Conservation (phyloP, 2,329 filamentous ascomycete genomes). For the Stemphylium beticola region DNA sequence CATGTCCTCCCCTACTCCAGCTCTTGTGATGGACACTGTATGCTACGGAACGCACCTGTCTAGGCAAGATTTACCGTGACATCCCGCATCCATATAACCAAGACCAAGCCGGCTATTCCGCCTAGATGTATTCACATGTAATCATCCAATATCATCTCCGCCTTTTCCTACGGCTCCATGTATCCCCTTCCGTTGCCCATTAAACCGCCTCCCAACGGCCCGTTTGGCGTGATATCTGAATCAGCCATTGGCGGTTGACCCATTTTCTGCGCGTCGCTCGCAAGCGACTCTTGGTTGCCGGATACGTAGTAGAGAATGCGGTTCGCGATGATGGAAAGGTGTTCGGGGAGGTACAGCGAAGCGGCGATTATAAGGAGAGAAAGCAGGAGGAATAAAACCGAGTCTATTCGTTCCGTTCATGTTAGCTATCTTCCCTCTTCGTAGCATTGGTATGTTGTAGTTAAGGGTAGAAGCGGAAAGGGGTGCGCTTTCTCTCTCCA, state of each 20-base stretch:
- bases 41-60: too few relatives aligned
- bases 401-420: slow-evolving; percentile 63
- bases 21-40: too few relatives aligned
- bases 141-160: background rate
- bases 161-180: slow-evolving; percentile 28
- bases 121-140: background rate
- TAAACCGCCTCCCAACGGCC: slow-evolving; percentile 10
- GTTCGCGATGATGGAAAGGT: slow-evolving; percentile 79
- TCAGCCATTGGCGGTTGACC: slow-evolving; percentile 14
- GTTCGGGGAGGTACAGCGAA: slow-evolving; percentile 91
- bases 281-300: slow-evolving; percentile 66
- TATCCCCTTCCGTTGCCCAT: slow-evolving; percentile 21
- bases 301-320: slow-evolving; percentile 95
- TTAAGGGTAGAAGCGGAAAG: background rate
- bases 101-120: background rate
- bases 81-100: too few relatives aligned
- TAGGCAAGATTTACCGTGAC: too few relatives aligned
- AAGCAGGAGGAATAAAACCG: slow-evolving; percentile 87
- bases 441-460: background rate
- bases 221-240: slow-evolving; percentile 11
- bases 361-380: slow-evolving; percentile 85
- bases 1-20: background rate
- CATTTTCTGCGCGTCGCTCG: slow-evolving; percentile 23
- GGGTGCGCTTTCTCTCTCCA: background rate
- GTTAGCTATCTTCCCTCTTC: background rate